Conservation (phyloP, 2,329 filamentous ascomycete genomes). For the Neoscytalidium dimidiatum region DNA sequence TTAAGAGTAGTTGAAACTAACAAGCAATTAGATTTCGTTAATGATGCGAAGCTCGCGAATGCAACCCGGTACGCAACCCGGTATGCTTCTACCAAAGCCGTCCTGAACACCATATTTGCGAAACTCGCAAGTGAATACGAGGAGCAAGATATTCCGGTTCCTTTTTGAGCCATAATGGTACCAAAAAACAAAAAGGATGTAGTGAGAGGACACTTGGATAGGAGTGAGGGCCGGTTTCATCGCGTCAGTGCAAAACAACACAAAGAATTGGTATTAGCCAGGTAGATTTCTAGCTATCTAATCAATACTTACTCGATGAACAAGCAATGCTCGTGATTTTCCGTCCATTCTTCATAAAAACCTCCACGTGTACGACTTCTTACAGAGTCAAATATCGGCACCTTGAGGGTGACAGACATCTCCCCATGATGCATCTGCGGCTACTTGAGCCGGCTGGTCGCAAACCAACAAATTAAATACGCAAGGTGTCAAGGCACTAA, state of each 20-base stretch:
- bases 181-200: not conserved
- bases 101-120: constrained; percentile 53
- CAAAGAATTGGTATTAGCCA: too few relatives aligned
- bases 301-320: too few relatives aligned
- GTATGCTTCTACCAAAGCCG: constrained; percentile 56
- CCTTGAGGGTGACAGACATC: too few relatives aligned
- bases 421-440: too few relatives aligned
- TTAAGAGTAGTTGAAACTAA: not conserved
- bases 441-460: not conserved
- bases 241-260: too few relatives aligned
- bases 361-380: too few relatives aligned
- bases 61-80: constrained; percentile 44
- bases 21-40: constrained; percentile 37
- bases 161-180: not conserved
- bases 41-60: constrained; percentile 37
- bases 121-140: constrained; percentile 50
- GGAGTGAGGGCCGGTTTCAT: too few relatives aligned
- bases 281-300: too few relatives aligned
- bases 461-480: not conserved
- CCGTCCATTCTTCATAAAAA: too few relatives aligned
- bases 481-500: not conserved
- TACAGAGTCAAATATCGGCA: too few relatives aligned
- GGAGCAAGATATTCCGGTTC: constrained; percentile 46
- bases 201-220: not conserved
- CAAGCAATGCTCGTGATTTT: too few relatives aligned